Conservation (phyloP, 805 yeast genomes). For the Saccharomycopsis fibuligera region DNA sequence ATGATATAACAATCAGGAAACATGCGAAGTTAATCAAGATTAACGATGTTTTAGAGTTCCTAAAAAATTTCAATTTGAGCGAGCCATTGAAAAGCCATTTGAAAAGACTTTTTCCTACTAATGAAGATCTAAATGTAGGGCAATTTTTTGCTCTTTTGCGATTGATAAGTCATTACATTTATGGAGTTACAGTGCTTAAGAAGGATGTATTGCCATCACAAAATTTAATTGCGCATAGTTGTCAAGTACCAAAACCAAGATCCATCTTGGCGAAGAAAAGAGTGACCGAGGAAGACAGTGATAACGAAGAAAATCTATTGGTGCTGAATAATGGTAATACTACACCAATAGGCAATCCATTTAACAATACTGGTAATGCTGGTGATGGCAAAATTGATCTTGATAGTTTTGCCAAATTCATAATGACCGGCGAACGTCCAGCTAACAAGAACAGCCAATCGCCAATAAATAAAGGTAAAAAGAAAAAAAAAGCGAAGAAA, state of each 20-base stretch:
- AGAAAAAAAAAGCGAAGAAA: constrained; percentile 43
- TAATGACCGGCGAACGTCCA: constrained; percentile 76
- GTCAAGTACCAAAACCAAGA: constrained; percentile 73
- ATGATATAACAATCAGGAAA: constrained; percentile 69
- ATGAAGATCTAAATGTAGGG: constrained; percentile 65
- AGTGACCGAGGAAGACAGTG: constrained; percentile 40
- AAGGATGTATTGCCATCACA: constrained; percentile 48
- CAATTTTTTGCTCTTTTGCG: constrained; percentile 86
- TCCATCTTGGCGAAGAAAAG: constrained; percentile 65
- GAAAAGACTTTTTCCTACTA: constrained; percentile 42
- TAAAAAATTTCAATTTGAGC: constrained; percentile 67
- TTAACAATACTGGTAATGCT: neutral
- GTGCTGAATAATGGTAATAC: constrained; percentile 12
- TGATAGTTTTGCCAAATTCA: constrained; percentile 78
- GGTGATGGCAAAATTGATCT: constrained; percentile 54
- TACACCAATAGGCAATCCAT: neutral
- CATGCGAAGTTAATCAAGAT: constrained; percentile 60
- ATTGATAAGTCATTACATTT: constrained; percentile 65
- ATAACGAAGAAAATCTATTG: constrained; percentile 30
- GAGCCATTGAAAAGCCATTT: constrained; percentile 45
- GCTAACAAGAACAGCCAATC: constrained; percentile 27
- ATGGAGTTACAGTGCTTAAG: constrained; percentile 25
- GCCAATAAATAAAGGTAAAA: constrained; percentile 27
- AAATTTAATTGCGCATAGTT: constrained; percentile 42
- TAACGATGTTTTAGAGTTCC: constrained; percentile 71